Conservation (phyloP, 2,329 filamentous ascomycete genomes). For the Purpureocillium takamizusanense region DNA sequence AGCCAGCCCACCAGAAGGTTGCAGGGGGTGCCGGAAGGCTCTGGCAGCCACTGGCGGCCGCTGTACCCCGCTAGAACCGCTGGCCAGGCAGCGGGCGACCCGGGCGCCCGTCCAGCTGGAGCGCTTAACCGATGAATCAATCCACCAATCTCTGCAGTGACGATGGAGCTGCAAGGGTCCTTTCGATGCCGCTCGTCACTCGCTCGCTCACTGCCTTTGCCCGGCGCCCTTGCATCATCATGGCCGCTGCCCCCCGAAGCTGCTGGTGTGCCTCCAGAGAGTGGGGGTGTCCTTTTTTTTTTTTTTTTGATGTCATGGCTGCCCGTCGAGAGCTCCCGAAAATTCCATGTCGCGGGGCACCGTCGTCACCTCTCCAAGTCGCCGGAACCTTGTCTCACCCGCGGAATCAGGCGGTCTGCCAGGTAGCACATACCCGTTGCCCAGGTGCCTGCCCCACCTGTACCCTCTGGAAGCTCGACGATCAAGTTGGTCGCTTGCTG, state of each 20-base stretch:
- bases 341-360: constrained; percentile 21
- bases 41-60: constrained; percentile 18
- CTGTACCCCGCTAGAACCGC: constrained; percentile 11
- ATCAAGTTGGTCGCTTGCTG: too few species aligned
- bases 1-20: constrained; percentile 26
- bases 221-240: constrained; percentile 2
- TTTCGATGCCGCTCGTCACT: too few species aligned
- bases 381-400: constrained; percentile 6
- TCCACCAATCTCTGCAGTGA: not conserved
- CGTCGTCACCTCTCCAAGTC: constrained; percentile 8
- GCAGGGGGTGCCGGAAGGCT: constrained; percentile 25
- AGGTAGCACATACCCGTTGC: constrained; percentile 6
- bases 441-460: constrained; percentile 4
- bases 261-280: too few species aligned
- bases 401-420: not conserved
- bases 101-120: too few species aligned
- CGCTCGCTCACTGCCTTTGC: not conserved
- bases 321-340: constrained; percentile 11
- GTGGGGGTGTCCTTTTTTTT: too few species aligned
- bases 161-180: too few species aligned
- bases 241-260: constrained; percentile 3
- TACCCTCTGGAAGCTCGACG: not conserved
- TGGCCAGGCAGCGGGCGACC: too few species aligned
- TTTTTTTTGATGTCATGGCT: constrained; percentile 22
- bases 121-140: too few species aligned